Base-by-base conservation (phyloP, 2,329 filamentous ascomycete genomes). In the Aspergillus glaucus region DNA sequence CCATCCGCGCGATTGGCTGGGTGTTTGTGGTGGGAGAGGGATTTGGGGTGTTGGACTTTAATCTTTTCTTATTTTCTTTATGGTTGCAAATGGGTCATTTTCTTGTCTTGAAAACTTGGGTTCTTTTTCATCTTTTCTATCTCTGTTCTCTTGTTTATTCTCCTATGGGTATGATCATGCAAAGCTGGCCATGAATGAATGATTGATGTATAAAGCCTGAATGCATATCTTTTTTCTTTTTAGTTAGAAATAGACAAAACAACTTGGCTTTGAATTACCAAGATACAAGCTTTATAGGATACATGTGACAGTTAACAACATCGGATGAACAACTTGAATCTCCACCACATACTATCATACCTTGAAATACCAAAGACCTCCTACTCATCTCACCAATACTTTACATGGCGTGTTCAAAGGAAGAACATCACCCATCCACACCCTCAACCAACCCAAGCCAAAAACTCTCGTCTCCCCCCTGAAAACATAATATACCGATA, bases 21-120 rank as follows among this genome's bases (percentile, higher is more conserved):
- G 72, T 5, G 71, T 75, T 17, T 74, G 71, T 50, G 71, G 71
- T 21, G 72, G 72, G 24, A 64, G 69, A 48, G 71, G 71, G 4
- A 61, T 75, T 30, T 75, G 72, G 66, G 71, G 71, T 4, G 72
- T 75, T 43, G 57, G 66, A 8, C 51, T 72, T 53, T 72, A 56
- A 62, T 40, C 7, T 40, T 40, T 32, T 32, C 19, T 8, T 4
- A 12, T 30, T 26, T 10, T 7, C 26, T 9, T 30, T 30, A 12
- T 4, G 9, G 26, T 30, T 30, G 26, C 26, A 30, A 30, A 12
- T 30, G 26, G 26, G 9, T 30, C 26, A 30, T 30, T 37, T 30
- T 26, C n/a, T 24, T 40, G 28, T 15, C 24, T 36, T 49, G 42
- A 22, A 24, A 41, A 17, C 21, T 49, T 50, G 41, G 17, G 43